These are phyloP conservation scores for Candida maltosa DNA, from an alignment of 805 yeast genomes.

Conservation along the genomic window DNA sequence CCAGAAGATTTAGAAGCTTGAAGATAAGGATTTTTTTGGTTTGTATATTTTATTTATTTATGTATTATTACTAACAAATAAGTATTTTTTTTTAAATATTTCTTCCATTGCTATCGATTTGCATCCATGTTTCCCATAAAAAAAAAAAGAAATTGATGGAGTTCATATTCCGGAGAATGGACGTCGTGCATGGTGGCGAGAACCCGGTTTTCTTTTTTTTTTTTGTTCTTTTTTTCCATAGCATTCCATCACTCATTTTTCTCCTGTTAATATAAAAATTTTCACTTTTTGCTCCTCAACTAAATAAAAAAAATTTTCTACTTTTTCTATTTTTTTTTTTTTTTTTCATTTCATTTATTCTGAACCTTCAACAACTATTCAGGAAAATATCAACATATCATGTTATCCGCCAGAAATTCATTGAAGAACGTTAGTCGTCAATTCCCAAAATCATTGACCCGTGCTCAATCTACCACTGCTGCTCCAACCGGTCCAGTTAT, in stretches of 20 bases:
- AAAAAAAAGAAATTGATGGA: conserved; percentile 2
- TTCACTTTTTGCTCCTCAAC: conserved; percentile 3
- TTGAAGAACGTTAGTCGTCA: conserved; percentile 36
- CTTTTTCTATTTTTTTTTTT: not conserved
- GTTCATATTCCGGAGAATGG: no score
- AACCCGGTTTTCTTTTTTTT: no score
- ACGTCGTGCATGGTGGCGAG: no score
- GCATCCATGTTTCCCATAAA: not conserved
- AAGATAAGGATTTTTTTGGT: no score
- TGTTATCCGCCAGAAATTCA: conserved; percentile 44
- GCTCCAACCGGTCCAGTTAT: conserved; percentile 56
- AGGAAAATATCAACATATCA: conserved; percentile 7
- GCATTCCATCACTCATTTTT: conserved; percentile 1
- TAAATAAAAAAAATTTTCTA: conserved; percentile 1
- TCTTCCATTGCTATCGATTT: not conserved
- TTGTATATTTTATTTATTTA: no score
- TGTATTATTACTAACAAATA: not conserved
- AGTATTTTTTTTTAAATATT: not conserved
- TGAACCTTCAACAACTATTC: not conserved
- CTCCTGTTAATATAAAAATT: conserved; percentile 4
- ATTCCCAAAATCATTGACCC: conserved; percentile 20
- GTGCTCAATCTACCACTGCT: conserved; percentile 28
- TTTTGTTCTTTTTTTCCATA: conserved; percentile 1
- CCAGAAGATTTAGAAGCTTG: conserved; percentile 28
- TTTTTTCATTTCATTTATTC: not conserved